Percentiles rank a stretch among this genome's conserved stretches.
phyloP scores from a whole-genome alignment of 2,329 filamentous ascomycete species.

The Venturia oleaginea region DNA sequence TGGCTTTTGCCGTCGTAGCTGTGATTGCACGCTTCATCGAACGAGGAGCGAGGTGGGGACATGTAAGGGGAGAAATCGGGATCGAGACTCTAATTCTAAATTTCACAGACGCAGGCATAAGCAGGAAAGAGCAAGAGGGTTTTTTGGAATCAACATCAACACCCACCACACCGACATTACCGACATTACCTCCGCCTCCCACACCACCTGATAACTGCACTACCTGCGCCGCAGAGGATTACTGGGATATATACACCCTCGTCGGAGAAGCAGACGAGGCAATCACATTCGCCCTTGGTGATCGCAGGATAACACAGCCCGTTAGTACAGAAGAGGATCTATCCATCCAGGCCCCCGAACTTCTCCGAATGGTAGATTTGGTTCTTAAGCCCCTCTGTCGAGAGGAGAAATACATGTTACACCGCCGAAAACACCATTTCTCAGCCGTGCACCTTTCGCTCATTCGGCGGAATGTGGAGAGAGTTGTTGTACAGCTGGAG shows the following conservation, averaged over 20 bases:
- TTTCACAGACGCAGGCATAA: neutral
- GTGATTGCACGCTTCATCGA: constrained; percentile 9
- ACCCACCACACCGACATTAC: neutral
- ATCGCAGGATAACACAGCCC: neutral
- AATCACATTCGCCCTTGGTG: neutral
- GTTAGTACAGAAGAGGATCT: neutral
- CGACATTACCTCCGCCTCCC: neutral
- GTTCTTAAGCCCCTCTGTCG: constrained; percentile 10
- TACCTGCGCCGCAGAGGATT: neutral
- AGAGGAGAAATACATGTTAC: constrained; percentile 5
- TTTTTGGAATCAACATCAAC: neutral
- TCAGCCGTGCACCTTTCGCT: constrained; percentile 4
- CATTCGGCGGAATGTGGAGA: constrained; percentile 1
- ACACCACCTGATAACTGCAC: neutral
- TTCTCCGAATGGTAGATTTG: constrained; percentile 8
- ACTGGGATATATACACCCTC: neutral
- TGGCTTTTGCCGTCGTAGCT: constrained; percentile 10
- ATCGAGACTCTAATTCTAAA: constrained; percentile 4
- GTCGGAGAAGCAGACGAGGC: neutral
- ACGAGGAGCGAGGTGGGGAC: constrained; percentile 8
- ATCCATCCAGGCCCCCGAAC: neutral
- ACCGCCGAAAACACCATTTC: constrained; percentile 4
- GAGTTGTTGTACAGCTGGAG: neutral
- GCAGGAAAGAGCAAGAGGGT: neutral
- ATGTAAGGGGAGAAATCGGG: constrained; percentile 1